Conservation (phyloP, 2,329 filamentous ascomycete species). For the Verticillium nonalfalfae region DNA sequence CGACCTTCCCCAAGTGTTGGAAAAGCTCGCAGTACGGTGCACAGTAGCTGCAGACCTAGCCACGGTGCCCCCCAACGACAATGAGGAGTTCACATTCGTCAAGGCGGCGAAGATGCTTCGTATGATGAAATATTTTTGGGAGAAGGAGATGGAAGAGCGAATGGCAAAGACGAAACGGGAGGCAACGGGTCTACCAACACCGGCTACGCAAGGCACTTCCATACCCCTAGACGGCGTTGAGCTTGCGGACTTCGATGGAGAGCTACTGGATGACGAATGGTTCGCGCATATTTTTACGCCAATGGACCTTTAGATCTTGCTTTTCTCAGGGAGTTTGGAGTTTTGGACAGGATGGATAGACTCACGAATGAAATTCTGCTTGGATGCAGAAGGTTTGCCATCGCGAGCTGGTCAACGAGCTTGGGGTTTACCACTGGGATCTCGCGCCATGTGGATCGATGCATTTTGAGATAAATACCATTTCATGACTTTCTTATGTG, state of each 20-base stretch:
- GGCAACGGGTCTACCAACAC: not conserved
- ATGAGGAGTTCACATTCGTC: conserved; percentile 22
- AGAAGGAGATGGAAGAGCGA: conserved; percentile 21
- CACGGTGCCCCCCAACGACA: conserved; percentile 9
- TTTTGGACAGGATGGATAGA: too few species aligned
- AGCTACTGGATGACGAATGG: conserved; percentile 8
- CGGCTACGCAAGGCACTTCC: not conserved
- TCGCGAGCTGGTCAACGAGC: too few species aligned
- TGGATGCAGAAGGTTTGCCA: too few species aligned
- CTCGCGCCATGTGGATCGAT: too few species aligned
- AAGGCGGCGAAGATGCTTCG: conserved; percentile 28
- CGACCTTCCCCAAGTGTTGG: conserved; percentile 24
- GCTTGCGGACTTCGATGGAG: conserved; percentile 4
- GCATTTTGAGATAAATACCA: not conserved
- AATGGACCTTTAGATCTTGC: conserved; percentile 7
- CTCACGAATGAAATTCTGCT: too few species aligned
- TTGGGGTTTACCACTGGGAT: too few species aligned
- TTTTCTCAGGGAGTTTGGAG: not conserved
- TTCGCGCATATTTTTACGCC: conserved; percentile 8
- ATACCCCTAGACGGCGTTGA: conserved; percentile 5
- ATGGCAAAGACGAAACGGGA: not conserved
- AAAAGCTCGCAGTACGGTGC: conserved; percentile 14
- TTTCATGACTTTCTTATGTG: not conserved
- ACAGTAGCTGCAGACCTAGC: conserved; percentile 1
- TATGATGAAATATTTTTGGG: conserved; percentile 26